phyloP scores from a whole-genome alignment of 176 grass and related monocot species.

The Chloris gayana region DNA sequence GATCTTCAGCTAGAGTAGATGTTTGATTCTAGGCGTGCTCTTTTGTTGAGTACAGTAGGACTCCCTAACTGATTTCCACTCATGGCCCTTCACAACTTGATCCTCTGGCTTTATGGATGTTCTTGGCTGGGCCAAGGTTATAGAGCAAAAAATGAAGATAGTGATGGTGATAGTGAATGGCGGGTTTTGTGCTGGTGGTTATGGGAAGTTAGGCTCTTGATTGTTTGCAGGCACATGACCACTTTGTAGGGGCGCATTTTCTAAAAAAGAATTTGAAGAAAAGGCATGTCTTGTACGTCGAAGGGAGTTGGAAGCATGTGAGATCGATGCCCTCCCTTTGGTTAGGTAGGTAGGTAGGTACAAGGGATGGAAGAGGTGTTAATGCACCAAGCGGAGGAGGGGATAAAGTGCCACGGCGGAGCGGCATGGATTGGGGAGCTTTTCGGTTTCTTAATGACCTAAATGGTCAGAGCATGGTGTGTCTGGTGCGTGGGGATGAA shows the following conservation, averaged over 20 bases:
- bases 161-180: slow-evolving; percentile 28
- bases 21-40: neutral
- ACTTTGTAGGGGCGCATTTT: slow-evolving; percentile 14
- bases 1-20: slow-evolving; percentile 3
- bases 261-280: neutral
- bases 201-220: slow-evolving; percentile 39
- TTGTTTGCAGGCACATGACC: slow-evolving; percentile 45
- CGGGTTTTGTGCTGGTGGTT: slow-evolving; percentile 34
- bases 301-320: slow-evolving; percentile 72
- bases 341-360: slow-evolving; percentile 41
- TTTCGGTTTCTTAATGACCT: slow-evolving; percentile 57
- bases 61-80: neutral
- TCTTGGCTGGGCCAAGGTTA: slow-evolving; percentile 5
- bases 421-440: slow-evolving; percentile 31
- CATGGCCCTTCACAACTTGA: slow-evolving; percentile 2
- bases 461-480: slow-evolving; percentile 51
- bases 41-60: neutral
- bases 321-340: slow-evolving; percentile 41
- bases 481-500: slow-evolving; percentile 36
- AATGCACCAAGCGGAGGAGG: slow-evolving; percentile 25
- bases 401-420: slow-evolving; percentile 39
- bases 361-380: slow-evolving; percentile 42
- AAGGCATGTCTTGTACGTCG: slow-evolving; percentile 33
- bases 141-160: neutral
- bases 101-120: neutral